Conservation (phyloP, 78 protist species). For the Pigoraptor vietnamica region DNA sequence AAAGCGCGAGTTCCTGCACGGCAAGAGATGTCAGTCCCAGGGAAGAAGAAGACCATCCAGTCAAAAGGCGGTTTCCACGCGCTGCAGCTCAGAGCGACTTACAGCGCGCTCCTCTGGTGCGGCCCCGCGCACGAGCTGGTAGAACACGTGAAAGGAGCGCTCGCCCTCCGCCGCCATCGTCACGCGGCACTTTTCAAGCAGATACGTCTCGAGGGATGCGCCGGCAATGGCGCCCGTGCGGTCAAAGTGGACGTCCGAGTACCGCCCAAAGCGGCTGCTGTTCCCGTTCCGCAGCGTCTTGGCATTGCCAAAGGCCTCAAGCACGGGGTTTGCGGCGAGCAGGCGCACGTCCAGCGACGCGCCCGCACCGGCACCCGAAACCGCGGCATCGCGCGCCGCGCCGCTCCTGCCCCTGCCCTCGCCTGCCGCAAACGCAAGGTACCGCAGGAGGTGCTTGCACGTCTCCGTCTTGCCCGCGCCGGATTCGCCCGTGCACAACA, state of each 20-base stretch:
- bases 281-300: conserved; percentile 90
- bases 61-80: too few relatives aligned
- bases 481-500: conserved; percentile 50
- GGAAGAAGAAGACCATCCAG: too few relatives aligned
- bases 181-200: conserved; percentile 14
- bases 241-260: conserved; percentile 31
- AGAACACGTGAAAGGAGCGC: conserved; percentile 57
- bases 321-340: conserved; percentile 38
- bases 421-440: background rate
- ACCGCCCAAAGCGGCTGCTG: conserved; percentile 89
- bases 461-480: conserved; percentile 93
- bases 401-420: background rate
- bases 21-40: too few relatives aligned
- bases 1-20: background rate
- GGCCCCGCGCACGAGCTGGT: conserved; percentile 25
- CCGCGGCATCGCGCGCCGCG: background rate
- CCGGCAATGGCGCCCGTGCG: background rate
- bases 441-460: conserved; percentile 64
- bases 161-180: conserved; percentile 19
- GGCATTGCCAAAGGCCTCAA: conserved; percentile 91
- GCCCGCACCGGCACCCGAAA: background rate
- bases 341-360: conserved; percentile 43
- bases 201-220: background rate
- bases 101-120: conserved; percentile 23
- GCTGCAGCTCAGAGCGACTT: background rate